Evolutionary conservation across 225 moss, liverwort and hornwort species (phyloP).

Genomic region (Climacium dendroides): DNA sequence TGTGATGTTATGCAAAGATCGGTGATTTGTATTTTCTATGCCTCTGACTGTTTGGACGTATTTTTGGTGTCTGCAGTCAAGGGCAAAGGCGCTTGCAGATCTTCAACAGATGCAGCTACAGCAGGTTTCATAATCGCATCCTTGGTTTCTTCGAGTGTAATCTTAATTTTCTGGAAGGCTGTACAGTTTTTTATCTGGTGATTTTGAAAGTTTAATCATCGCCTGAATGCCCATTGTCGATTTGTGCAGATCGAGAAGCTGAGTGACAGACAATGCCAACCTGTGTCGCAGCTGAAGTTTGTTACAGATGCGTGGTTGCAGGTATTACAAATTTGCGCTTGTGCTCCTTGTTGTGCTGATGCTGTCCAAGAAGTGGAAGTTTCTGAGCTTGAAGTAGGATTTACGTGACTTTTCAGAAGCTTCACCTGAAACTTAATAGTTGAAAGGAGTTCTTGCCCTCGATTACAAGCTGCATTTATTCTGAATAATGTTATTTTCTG

Average conservation of each 20-base stretch:
- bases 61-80: constrained; percentile 30
- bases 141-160: not conserved
- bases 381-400: not conserved
- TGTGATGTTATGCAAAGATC: not conserved
- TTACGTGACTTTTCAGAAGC: not conserved
- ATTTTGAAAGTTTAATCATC: not conserved
- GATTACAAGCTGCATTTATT: not conserved
- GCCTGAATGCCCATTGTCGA: not conserved
- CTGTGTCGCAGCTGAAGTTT: constrained; percentile 96
- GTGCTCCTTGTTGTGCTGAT: not conserved
- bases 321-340: constrained; percentile 1
- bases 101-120: constrained; percentile 65
- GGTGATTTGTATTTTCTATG: not conserved
- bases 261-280: constrained; percentile 96
- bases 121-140: constrained; percentile 23
- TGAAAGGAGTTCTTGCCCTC: not conserved
- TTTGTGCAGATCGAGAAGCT: constrained; percentile 70
- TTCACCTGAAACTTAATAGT: not conserved
- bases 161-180: not conserved
- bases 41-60: not conserved
- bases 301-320: constrained; percentile 95
- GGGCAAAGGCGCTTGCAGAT: constrained; percentile 85
- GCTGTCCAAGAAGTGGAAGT: not conserved
- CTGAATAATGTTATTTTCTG: not conserved
- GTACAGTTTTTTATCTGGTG: not conserved